Conservation (phyloP, 2,329 filamentous ascomycete species). For the Albophoma yamanashiensis region DNA sequence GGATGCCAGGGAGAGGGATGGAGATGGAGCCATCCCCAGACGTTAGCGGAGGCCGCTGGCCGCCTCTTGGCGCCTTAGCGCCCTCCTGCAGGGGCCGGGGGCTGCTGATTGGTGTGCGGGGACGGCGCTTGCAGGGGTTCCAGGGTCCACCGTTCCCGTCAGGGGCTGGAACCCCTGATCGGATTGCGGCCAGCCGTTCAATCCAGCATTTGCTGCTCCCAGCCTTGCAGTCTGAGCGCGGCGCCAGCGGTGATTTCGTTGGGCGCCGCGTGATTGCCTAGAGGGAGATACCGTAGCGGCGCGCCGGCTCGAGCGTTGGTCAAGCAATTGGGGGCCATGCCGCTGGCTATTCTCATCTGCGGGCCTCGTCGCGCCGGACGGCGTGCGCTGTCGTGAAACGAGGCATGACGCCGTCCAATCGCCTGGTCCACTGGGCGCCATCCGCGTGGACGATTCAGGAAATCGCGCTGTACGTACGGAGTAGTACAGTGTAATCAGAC, state of each 20-base stretch:
- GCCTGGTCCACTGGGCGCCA: not conserved
- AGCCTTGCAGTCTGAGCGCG: not conserved
- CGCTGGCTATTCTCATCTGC: not conserved
- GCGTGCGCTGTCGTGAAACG: not conserved
- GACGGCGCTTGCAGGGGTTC: not conserved
- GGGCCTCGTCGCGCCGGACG: not conserved
- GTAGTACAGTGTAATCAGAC: too few species aligned
- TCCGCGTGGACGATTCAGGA: not conserved
- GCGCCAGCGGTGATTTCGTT: not conserved
- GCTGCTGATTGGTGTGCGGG: not conserved
- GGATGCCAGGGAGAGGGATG: not conserved
- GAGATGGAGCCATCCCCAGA: not conserved
- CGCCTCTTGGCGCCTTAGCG: not conserved
- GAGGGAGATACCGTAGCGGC: too few species aligned
- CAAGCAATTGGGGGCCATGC: too few species aligned
- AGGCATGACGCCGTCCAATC: not conserved
- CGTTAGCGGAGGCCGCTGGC: not conserved
- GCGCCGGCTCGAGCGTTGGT: too few species aligned
- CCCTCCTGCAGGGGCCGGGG: not conserved
- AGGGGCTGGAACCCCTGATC: conserved; percentile 4
- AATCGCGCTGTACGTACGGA: not conserved
- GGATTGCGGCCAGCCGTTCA: not conserved
- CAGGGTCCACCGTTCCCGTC: not conserved
- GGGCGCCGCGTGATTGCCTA: not conserved
- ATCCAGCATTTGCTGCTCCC: not conserved